phyloP scores from a whole-genome alignment of 202 grass and related monocot genomes.

The Brachypodium distachyon region DNA sequence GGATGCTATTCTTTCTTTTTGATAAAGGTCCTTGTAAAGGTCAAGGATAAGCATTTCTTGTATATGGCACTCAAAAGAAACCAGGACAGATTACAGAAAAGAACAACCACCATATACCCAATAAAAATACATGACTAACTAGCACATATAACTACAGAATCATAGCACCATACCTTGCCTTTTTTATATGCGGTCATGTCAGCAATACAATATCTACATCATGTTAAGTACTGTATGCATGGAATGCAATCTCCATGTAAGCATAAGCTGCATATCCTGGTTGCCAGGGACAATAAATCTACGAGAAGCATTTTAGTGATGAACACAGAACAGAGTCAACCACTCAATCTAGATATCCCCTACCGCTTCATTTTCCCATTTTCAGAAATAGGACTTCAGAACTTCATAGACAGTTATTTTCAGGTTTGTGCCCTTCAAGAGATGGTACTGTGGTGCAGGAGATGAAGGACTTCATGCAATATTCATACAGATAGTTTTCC shows the following conservation, averaged over 20 bases:
- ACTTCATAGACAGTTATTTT: neutral
- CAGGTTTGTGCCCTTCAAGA: neutral
- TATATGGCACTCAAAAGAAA: neutral
- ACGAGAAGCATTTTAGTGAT: neutral
- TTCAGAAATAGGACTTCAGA: neutral
- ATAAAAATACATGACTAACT: constrained; percentile 4
- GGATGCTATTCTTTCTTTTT: neutral
- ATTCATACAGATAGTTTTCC: neutral
- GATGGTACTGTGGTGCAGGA: neutral
- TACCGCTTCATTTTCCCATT: neutral
- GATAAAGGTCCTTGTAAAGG: neutral
- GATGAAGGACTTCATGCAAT: neutral
- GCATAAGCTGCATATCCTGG: neutral
- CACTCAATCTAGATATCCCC: neutral
- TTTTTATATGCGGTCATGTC: constrained; percentile 87
- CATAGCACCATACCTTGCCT: constrained; percentile 48
- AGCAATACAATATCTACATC: constrained; percentile 84
- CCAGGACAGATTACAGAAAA: neutral
- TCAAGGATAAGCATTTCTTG: neutral
- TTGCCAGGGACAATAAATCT: neutral
- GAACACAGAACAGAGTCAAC: neutral
- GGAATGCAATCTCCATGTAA: neutral
- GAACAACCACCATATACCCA: neutral
- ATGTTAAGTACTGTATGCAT: constrained; percentile 39
- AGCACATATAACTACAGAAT: neutral